A percentile compares a stretch with the other conserved stretches of the same genome.
These are phyloP conservation scores for Trifolium repens DNA, from an alignment of 306 rosid species.

Conservation along the genomic window DNA sequence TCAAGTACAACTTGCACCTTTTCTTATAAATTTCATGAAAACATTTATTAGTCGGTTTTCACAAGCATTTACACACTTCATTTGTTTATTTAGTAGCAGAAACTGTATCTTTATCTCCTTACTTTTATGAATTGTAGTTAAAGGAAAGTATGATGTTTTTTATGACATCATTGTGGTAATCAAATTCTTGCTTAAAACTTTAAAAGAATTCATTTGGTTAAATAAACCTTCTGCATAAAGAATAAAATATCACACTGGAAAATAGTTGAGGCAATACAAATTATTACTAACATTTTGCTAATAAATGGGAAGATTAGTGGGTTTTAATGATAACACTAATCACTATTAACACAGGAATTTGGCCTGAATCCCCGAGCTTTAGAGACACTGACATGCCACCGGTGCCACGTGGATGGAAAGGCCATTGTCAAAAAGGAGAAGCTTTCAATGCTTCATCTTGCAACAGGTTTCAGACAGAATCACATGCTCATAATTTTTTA, in stretches of 20 bases:
- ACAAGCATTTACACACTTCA: constrained; percentile 29
- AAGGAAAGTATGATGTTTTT: constrained; percentile 24
- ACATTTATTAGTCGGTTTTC: constrained; percentile 39
- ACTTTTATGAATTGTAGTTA: constrained; percentile 22
- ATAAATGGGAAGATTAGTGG: constrained; percentile 15
- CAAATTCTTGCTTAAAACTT: not conserved
- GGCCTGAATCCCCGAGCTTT: constrained; percentile 90
- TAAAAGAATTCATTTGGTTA: not conserved
- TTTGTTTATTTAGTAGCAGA: constrained; percentile 36
- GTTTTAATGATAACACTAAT: constrained; percentile 24
- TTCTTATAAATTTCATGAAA: constrained; percentile 30
- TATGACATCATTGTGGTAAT: constrained; percentile 34
- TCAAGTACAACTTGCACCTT: constrained; percentile 30
- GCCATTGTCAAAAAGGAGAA: constrained; percentile 73
- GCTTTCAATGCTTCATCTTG: constrained; percentile 79
- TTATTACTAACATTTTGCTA: not conserved
- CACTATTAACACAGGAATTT: constrained; percentile 62
- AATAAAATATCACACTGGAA: constrained; percentile 1
- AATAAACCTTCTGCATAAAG: constrained; percentile 14
- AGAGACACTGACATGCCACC: constrained; percentile 73
- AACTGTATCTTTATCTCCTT: constrained; percentile 29
- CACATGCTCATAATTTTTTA: not conserved
- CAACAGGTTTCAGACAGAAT: constrained; percentile 66
- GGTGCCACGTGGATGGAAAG: constrained; percentile 68
- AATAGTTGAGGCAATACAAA: constrained; percentile 1